phyloP scores from a whole-genome alignment of 257 asterid genomes.

The Solanum clarkiae region DNA sequence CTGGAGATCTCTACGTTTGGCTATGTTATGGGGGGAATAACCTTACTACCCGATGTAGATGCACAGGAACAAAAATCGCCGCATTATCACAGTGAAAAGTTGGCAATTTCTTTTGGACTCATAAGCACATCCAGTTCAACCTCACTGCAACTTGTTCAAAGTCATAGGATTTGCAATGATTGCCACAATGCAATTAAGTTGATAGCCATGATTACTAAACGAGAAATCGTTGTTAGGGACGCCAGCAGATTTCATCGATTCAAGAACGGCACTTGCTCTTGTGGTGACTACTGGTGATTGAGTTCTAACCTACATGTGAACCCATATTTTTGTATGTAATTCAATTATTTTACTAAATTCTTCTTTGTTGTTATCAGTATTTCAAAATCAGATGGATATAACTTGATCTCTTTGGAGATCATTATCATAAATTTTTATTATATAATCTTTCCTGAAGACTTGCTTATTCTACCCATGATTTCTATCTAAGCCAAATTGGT shows the following conservation, averaged over 20 bases:
- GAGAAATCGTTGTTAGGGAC: slow-evolving; percentile 66
- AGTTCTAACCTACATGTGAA: neutral
- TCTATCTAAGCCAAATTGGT: neutral
- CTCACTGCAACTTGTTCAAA: slow-evolving; percentile 72
- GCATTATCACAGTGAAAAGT: slow-evolving; percentile 63
- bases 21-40: slow-evolving; percentile 26
- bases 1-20: slow-evolving; percentile 31
- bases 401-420: neutral
- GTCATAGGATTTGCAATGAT: slow-evolving; percentile 68
- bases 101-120: slow-evolving; percentile 80
- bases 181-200: slow-evolving; percentile 64
- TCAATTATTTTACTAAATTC: neutral
- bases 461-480: neutral
- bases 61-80: slow-evolving; percentile 25
- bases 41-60: slow-evolving; percentile 44
- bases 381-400: neutral
- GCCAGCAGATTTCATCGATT: slow-evolving; percentile 78
- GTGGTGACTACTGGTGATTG: slow-evolving; percentile 82
- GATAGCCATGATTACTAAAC: slow-evolving; percentile 31
- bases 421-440: neutral
- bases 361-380: neutral
- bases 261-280: slow-evolving; percentile 56
- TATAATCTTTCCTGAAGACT: neutral
- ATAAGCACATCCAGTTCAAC: slow-evolving; percentile 49
- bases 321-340: neutral